A percentile compares a stretch with the other conserved stretches of the same genome.
Evolutionary conservation across 345 rosid species (phyloP).

Genomic region (Heritiera littoralis): DNA sequence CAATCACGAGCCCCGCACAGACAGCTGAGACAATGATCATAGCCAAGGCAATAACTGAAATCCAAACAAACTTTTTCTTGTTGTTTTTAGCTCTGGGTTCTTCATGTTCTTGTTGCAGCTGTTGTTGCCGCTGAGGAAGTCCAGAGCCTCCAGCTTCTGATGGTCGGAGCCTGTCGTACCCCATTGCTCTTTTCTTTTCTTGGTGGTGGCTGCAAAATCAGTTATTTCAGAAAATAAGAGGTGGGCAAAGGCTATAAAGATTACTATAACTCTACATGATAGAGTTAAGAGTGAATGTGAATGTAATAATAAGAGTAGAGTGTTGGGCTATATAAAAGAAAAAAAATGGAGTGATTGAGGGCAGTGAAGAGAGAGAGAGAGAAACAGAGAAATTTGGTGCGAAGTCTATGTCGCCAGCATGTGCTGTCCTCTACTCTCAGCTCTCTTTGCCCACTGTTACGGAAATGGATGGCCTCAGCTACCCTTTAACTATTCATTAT

Average conservation of each 20-base stretch:
- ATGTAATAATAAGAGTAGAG: neutral
- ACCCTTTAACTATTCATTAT: too few species aligned
- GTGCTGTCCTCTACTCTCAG: slow-evolving; percentile 59
- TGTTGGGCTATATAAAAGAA: neutral
- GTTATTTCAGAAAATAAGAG: neutral
- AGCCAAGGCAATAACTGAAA: slow-evolving; percentile 45
- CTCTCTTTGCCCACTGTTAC: neutral
- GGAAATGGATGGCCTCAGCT: neutral
- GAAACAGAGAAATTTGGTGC: slow-evolving; percentile 37
- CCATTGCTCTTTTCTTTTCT: slow-evolving; percentile 34
- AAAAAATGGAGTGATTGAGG: neutral
- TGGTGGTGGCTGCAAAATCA: neutral
- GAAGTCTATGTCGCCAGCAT: slow-evolving; percentile 41
- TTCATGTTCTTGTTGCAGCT: neutral
- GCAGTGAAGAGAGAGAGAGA: neutral
- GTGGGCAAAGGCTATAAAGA: neutral
- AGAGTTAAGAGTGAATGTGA: neutral
- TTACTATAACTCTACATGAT: neutral
- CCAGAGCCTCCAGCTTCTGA: slow-evolving; percentile 30
- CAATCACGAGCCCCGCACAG: slow-evolving; percentile 45
- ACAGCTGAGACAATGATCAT: slow-evolving; percentile 61
- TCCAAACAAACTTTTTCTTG: slow-evolving; percentile 42
- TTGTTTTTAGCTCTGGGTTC: slow-evolving; percentile 22
- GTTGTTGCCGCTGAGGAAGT: neutral
- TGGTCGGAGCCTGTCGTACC: slow-evolving; percentile 47